Conservation (phyloP, 1,139 yeast species). For the Saccharomyces hybrid region DNA sequence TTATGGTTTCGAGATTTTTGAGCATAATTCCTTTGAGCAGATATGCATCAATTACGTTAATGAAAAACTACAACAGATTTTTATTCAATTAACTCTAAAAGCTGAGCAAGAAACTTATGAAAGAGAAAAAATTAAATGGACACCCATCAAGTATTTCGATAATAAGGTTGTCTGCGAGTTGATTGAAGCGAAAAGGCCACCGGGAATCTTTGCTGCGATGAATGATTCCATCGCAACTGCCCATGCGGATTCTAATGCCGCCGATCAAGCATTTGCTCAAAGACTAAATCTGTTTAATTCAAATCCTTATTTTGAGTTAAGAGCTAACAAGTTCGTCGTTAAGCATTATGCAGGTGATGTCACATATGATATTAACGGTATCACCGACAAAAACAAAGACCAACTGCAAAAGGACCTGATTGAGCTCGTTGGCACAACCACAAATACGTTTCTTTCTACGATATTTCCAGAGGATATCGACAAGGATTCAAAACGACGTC, state of each 20-base stretch:
- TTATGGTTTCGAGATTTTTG: slow-evolving; percentile 96
- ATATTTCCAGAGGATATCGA: slow-evolving; percentile 75
- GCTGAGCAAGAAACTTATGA: slow-evolving; percentile 98
- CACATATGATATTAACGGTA: slow-evolving; percentile 77
- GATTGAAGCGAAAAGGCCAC: slow-evolving; percentile 91
- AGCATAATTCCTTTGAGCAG: slow-evolving; percentile 93
- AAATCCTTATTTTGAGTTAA: slow-evolving; percentile 83
- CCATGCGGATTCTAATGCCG: slow-evolving; percentile 95
- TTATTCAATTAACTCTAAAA: slow-evolving; percentile 88
- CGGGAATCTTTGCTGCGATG: slow-evolving; percentile 93
- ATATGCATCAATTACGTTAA: slow-evolving; percentile 95
- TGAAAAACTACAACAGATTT: slow-evolving; percentile 94
- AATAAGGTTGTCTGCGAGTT: slow-evolving; percentile 95
- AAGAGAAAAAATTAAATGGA: slow-evolving; percentile 93
- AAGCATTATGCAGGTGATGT: slow-evolving; percentile 99
- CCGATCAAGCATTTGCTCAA: slow-evolving; percentile 94
- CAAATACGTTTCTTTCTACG: slow-evolving; percentile 54
- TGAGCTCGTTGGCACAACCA: slow-evolving; percentile 66
- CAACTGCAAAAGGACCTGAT: slow-evolving; percentile 83
- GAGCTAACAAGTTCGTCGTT: slow-evolving; percentile 80
- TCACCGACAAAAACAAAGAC: slow-evolving; percentile 97
- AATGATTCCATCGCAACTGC: slow-evolving; percentile 98
- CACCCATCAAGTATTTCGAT: slow-evolving; percentile 93
- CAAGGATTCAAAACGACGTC: slow-evolving; percentile 69
- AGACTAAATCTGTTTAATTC: slow-evolving; percentile 76